Percentiles rank a stretch among this genome's conserved stretches.
phyloP scores from a whole-genome alignment of 2,329 filamentous ascomycete species.

The Pseudopyrenochaeta lycopersici region DNA sequence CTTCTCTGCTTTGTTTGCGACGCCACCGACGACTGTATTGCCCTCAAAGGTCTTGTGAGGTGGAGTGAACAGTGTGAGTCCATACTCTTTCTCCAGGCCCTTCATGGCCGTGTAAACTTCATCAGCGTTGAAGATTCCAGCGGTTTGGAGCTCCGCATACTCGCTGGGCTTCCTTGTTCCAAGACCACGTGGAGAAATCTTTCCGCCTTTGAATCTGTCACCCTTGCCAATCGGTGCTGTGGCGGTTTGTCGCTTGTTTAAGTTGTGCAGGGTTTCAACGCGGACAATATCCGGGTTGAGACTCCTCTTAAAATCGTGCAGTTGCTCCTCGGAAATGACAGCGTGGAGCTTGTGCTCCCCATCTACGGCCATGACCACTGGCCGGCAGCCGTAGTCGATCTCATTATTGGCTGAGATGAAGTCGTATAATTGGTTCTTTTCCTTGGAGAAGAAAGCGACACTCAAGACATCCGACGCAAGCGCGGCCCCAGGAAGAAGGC shows the following conservation, averaged over 20 bases:
- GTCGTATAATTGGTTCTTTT: slow-evolving; percentile 34
- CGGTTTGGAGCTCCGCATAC: slow-evolving; percentile 39
- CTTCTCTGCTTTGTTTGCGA: slow-evolving; percentile 56
- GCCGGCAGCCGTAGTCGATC: slow-evolving; percentile 47
- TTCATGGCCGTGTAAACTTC: slow-evolving; percentile 58
- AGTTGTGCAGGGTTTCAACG: slow-evolving; percentile 31
- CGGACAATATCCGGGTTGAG: slow-evolving; percentile 33
- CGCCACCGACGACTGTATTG: slow-evolving; percentile 47
- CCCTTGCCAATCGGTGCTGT: slow-evolving; percentile 48
- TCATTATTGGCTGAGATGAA: slow-evolving; percentile 41
- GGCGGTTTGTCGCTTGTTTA: slow-evolving; percentile 37
- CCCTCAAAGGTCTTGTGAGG: slow-evolving; percentile 58
- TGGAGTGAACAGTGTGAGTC: slow-evolving; percentile 54
- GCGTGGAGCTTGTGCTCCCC: slow-evolving; percentile 44
- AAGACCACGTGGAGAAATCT: slow-evolving; percentile 53
- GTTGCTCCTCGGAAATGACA: slow-evolving; percentile 34
- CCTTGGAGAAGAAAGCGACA: slow-evolving; percentile 43
- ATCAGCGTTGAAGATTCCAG: slow-evolving; percentile 55
- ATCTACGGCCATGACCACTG: slow-evolving; percentile 36
- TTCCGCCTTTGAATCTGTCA: slow-evolving; percentile 54
- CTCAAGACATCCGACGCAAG: slow-evolving; percentile 38
- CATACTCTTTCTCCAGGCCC: slow-evolving; percentile 54
- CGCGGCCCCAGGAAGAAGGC: slow-evolving; percentile 33
- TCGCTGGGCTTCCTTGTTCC: slow-evolving; percentile 49
- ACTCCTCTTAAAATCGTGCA: slow-evolving; percentile 30